Percentiles rank a stretch among this genome's conserved stretches.
These are phyloP conservation scores for Solanum sitiens DNA, from an alignment of 257 asterid species.

Conservation along the genomic window DNA sequence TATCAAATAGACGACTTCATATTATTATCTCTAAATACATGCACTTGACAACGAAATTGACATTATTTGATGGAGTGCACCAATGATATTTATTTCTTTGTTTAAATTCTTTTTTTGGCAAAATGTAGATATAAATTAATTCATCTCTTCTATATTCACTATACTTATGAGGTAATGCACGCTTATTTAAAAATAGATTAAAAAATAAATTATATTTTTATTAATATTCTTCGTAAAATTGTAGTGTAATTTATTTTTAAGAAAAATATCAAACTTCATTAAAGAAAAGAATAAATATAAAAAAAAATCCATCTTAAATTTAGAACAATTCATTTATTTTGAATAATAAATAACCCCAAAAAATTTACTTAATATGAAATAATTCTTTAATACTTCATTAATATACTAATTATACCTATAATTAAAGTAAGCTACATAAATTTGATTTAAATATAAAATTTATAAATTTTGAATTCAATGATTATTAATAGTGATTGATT, in stretches of 20 bases:
- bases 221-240: too few relatives aligned
- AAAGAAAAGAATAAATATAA: too few relatives aligned
- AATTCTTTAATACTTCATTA: too few relatives aligned
- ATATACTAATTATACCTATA: background rate
- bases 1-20: background rate
- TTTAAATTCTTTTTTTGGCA: background rate
- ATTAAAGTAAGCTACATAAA: background rate
- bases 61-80: background rate
- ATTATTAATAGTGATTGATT: background rate
- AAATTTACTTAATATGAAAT: background rate
- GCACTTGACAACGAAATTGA: background rate
- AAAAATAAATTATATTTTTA: too few relatives aligned
- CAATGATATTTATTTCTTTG: background rate
- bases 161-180: background rate
- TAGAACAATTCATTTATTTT: background rate
- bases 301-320: background rate
- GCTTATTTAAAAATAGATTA: too few relatives aligned
- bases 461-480: background rate
- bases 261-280: too few relatives aligned
- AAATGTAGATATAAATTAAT: background rate
- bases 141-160: background rate
- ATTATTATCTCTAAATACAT: background rate
- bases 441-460: background rate
- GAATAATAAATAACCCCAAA: background rate
- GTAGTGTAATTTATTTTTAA: background rate